These are phyloP conservation scores for Cicer arietinum DNA, from an alignment of 306 rosid species.

Conservation along the genomic window DNA sequence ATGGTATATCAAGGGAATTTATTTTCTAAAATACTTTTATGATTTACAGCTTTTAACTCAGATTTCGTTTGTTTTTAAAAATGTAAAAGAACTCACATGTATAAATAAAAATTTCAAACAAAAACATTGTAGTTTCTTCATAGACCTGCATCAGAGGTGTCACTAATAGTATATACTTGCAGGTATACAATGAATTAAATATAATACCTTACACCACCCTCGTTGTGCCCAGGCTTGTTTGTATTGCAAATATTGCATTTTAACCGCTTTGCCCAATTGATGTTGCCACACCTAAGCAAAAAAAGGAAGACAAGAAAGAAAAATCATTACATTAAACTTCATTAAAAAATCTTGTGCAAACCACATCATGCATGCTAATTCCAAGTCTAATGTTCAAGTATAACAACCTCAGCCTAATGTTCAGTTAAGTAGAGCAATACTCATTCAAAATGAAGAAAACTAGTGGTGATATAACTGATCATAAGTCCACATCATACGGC, in stretches of 20 bases:
- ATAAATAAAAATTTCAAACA: neutral
- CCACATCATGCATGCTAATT: slow-evolving; percentile 22
- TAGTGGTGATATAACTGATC: slow-evolving; percentile 10
- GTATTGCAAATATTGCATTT: slow-evolving; percentile 99
- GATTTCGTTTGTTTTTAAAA: slow-evolving; percentile 5
- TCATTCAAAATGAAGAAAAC: slow-evolving; percentile 5
- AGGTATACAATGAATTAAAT: slow-evolving; percentile 35
- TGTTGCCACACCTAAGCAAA: slow-evolving; percentile 87
- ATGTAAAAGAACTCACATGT: neutral
- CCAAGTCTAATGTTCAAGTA: slow-evolving; percentile 7
- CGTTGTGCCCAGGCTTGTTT: slow-evolving; percentile 90
- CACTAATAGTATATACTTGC: slow-evolving; percentile 5
- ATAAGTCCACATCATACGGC: slow-evolving; percentile 27
- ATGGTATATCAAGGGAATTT: neutral
- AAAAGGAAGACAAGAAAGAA: slow-evolving; percentile 6
- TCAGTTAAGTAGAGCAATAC: slow-evolving; percentile 18
- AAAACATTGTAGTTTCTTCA: neutral
- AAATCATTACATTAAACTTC: slow-evolving; percentile 22
- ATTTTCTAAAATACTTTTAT: neutral
- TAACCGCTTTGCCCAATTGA: slow-evolving; percentile 97
- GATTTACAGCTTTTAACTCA: neutral
- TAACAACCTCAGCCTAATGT: slow-evolving; percentile 2
- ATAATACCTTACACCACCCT: slow-evolving; percentile 96
- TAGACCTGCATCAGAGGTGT: slow-evolving; percentile 8
- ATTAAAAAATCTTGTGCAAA: slow-evolving; percentile 11